Conservation (phyloP, 2,329 filamentous ascomycete species). For the Aspergillus arachidicola region DNA sequence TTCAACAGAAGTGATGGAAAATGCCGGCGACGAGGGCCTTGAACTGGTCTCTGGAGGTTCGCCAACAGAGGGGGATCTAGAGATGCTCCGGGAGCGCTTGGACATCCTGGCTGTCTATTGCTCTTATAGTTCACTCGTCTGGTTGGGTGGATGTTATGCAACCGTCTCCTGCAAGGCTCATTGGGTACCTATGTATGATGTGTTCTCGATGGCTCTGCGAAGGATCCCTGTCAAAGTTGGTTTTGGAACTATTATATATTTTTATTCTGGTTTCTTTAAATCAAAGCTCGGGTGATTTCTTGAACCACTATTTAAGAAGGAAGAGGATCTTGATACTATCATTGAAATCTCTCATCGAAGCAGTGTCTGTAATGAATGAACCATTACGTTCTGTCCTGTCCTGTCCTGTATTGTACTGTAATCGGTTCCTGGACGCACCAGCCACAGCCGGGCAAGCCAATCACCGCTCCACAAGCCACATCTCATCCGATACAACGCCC, state of each 20-base stretch:
- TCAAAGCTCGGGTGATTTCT: not conserved
- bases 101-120: conserved; percentile 4
- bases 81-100: conserved; percentile 28
- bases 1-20: conserved; percentile 21
- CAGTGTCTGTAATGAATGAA: not conserved
- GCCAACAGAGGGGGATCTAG: conserved; percentile 46
- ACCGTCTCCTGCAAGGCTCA: conserved; percentile 1
- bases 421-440: not conserved
- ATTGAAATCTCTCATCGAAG: not conserved
- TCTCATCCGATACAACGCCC: conserved; percentile 7
- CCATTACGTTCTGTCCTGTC: not conserved
- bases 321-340: not conserved
- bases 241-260: not conserved
- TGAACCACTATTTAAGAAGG: not conserved
- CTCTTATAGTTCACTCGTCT: not conserved
- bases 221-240: not conserved
- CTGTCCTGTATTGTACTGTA: not conserved
- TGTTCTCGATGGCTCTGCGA: not conserved
- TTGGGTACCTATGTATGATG: conserved; percentile 4
- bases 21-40: conserved; percentile 33
- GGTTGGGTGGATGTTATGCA: not conserved
- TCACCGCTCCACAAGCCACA: conserved; percentile 10
- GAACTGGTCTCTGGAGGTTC: conserved; percentile 22
- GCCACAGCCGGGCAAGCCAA: conserved; percentile 10
- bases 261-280: not conserved